Evolutionary conservation across 2,329 filamentous ascomycete species (phyloP).

Genomic region (Diplodia sapinea): DNA sequence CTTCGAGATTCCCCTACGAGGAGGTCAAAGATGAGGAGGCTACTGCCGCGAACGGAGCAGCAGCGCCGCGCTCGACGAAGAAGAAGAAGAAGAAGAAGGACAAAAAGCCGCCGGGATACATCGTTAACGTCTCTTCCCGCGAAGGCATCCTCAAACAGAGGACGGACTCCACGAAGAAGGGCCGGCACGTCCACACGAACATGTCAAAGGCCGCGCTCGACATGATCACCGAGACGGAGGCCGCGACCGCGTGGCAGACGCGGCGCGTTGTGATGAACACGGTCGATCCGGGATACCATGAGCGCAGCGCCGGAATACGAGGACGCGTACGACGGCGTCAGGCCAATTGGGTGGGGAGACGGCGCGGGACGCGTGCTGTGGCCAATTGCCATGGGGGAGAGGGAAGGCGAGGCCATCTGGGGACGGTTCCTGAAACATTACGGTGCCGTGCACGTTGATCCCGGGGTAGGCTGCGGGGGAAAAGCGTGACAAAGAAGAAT

Average conservation of each 20-base stretch:
- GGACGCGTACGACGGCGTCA: constrained; percentile 34
- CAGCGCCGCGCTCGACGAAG: neutral
- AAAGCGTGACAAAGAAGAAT: neutral
- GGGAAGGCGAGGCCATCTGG: neutral
- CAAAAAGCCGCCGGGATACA: constrained; percentile 36
- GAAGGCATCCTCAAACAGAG: constrained; percentile 45
- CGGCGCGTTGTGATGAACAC: constrained; percentile 47
- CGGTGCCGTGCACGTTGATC: neutral
- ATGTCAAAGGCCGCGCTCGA: constrained; percentile 52
- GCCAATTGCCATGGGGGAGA: constrained; percentile 41
- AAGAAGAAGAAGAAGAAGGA: no score
- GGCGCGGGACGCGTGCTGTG: constrained; percentile 48
- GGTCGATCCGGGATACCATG: constrained; percentile 50
- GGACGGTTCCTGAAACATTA: constrained; percentile 14
- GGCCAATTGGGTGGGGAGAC: constrained; percentile 49
- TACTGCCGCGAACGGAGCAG: neutral
- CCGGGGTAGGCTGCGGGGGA: neutral
- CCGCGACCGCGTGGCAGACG: constrained; percentile 40
- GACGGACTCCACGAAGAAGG: neutral
- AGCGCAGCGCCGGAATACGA: constrained; percentile 46
- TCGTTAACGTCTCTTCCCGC: constrained; percentile 47
- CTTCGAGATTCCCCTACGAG: no score
- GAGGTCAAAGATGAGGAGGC: no score
- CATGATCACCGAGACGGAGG: constrained; percentile 52
- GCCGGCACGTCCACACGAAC: constrained; percentile 35